phyloP scores from a whole-genome alignment of 2,329 filamentous ascomycete species.

The Talaromyces sp. region DNA sequence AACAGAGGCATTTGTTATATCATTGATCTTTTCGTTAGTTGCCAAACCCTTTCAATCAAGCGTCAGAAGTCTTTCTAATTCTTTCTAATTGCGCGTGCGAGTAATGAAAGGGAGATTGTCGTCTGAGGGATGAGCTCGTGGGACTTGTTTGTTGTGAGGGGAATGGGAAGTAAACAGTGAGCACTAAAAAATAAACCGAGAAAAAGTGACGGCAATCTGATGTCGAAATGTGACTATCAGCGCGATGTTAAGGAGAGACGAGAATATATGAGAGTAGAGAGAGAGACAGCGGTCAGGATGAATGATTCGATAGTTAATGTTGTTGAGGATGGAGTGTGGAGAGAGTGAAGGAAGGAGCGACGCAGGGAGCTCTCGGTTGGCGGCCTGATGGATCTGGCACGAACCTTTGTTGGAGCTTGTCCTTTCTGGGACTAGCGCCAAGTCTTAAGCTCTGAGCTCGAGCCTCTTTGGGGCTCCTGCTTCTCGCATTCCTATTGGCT shows the following conservation, averaged over 20 bases:
- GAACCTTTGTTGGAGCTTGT: not conserved
- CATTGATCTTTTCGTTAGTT: too few species aligned
- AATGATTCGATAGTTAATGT: not conserved
- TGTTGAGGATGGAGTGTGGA: not conserved
- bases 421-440: not conserved
- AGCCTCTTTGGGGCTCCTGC: not conserved
- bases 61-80: not conserved
- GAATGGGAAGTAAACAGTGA: not conserved
- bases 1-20: constrained; percentile 8
- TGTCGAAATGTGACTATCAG: not conserved
- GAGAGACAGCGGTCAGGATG: not conserved
- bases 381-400: constrained; percentile 9
- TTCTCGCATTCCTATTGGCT: not conserved
- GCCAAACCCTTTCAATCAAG: too few species aligned
- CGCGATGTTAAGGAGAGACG: not conserved
- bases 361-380: constrained; percentile 4
- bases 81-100: not conserved
- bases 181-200: not conserved
- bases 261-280: not conserved
- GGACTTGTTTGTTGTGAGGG: constrained; percentile 2
- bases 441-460: not conserved
- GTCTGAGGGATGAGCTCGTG: not conserved
- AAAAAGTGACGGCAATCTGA: not conserved
- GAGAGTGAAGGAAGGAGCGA: not conserved
- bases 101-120: not conserved